Evolutionary conservation across 2,329 filamentous ascomycete genomes (phyloP), one percentile per base, ranked within the genome.

Genomic region (Zarea fungicola): DNA sequence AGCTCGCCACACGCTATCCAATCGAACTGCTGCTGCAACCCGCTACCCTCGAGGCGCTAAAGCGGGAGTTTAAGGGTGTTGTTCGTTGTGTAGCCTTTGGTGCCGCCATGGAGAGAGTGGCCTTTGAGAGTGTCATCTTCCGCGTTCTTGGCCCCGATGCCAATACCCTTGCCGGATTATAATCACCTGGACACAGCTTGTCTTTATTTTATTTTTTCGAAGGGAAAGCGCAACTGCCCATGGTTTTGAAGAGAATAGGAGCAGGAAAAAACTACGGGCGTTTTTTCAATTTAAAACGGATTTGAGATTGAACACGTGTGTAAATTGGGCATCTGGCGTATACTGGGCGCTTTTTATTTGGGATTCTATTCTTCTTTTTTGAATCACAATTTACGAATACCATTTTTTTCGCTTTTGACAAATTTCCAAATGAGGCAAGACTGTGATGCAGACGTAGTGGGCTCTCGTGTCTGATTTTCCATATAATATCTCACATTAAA

Each of bases 61-160:
- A 68, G 58, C 51, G 59, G 5, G 73, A 70, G 55, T 63, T 79
- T 6, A 62, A 62, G 4, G 64, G 64, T 13, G 66, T 71, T 1
- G 72, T 76, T 8, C 65, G 64, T 52, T 79, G 76, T 48, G 61
- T 73, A 6, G 62, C 67, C 29, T 78, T 70, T 52, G 76, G 76
- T 11, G 74, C 76, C 4, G 63, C 68, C 3, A 70, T 79, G 48
- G 69, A 71, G 57, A 62, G 75, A 21, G 58, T 53, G 2, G 68
- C 67, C 0, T 78, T 76, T 55, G 74, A 78, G 57, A 71, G 61
- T 31, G 66, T 73, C n/a, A 60, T 74, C 6, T 55, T 50, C 21
- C 62, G 68, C 34, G 69, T 78, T 4, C 48, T 77, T 31, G 65
- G 49, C 1, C 48, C 51, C 4, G 37, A 36, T 16, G 22, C 18